Evolutionary conservation across 2,329 filamentous ascomycete species (phyloP).

Genomic region (Fusarium chuoi): DNA sequence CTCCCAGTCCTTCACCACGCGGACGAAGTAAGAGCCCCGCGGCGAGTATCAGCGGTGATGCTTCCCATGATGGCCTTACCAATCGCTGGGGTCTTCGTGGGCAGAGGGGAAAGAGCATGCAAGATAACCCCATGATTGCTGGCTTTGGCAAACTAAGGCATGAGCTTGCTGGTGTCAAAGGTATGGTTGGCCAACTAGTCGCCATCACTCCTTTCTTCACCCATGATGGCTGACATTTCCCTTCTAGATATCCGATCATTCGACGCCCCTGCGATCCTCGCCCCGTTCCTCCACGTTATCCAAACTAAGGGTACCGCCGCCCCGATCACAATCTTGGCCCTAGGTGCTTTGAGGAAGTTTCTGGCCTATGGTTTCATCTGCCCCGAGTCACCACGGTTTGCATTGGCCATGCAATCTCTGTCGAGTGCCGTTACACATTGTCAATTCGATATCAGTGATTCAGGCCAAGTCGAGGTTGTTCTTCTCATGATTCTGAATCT

Average conservation of each 20-base stretch:
- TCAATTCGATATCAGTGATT: conserved; percentile 95
- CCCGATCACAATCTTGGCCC: conserved; percentile 92
- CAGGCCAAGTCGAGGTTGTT: conserved; percentile 94
- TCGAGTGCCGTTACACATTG: conserved; percentile 97
- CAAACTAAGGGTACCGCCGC: conserved; percentile 96
- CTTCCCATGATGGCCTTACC: conserved; percentile 68
- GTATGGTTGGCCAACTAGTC: conserved; percentile 54
- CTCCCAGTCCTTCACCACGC: conserved; percentile 55
- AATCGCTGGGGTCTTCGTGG: conserved; percentile 94
- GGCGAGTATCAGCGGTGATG: conserved; percentile 52
- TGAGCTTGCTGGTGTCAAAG: conserved; percentile 86
- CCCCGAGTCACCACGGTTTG: conserved; percentile 84
- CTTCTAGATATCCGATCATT: conserved; percentile 83
- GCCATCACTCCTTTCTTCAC: neutral
- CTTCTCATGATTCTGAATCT: conserved; percentile 92
- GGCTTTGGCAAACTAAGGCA: conserved; percentile 90
- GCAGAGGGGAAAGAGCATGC: conserved; percentile 96
- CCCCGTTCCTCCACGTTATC: conserved; percentile 96
- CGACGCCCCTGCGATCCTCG: conserved; percentile 87
- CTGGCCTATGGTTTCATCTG: conserved; percentile 93
- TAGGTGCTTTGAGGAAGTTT: conserved; percentile 96
- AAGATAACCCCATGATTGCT: conserved; percentile 96
- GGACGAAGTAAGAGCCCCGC: conserved; percentile 56
- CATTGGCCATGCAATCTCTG: conserved; percentile 91
- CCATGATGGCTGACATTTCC: conserved; percentile 18